Base-by-base conservation (phyloP, 1,139 yeast species). In the Diutina rugosa region DNA sequence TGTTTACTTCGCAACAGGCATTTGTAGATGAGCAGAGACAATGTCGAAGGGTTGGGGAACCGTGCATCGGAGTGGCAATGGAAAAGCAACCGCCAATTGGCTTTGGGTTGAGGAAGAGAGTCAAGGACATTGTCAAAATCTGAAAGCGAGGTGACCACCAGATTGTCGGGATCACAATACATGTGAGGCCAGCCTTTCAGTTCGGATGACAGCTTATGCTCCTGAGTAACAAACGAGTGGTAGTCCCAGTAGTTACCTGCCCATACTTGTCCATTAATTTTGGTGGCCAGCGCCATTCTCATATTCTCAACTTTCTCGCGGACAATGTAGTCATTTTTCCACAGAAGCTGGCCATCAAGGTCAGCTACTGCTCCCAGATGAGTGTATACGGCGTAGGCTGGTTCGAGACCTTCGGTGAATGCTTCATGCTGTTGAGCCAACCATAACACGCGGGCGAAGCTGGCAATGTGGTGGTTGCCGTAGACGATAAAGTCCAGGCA, bases 231-330 rank as follows among this genome's bases (percentile, higher is more conserved):
- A n/a, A n/a, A 16, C 14, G 44, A 21, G 32, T 75, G 77, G 60
- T 70, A 71, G 61, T 77, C 80, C 79, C 79, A 74, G 1, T 82
- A 73, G 64, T 90, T 91, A 0, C 98, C 98, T 55, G 85, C 76
- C 91, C 91, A 91, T 4, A 90, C 80, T 53, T 80, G 75, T 1
- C 72, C 68, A 16, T 72, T 69, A 2, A 87, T 71, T 18, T 73
- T 76, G 0, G 95, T 80, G 0, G 96, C 95, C 2, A 89, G 76
- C 0, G 97, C 85, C 93, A 91, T 87, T 65, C 81, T 81, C 3
- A 90, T 76, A 59, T 90, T 85, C 67, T 90, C 97, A 10, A 87
- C 74, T 59, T 87, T 82, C 66, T 91, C 98, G 63, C 87, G 83
- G 58, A 83, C 77, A 46, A 80, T 74, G 64, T 85, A 84, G 63